Conservation (phyloP, 768 basidiomycete species). For the Boletus sp. region DNA sequence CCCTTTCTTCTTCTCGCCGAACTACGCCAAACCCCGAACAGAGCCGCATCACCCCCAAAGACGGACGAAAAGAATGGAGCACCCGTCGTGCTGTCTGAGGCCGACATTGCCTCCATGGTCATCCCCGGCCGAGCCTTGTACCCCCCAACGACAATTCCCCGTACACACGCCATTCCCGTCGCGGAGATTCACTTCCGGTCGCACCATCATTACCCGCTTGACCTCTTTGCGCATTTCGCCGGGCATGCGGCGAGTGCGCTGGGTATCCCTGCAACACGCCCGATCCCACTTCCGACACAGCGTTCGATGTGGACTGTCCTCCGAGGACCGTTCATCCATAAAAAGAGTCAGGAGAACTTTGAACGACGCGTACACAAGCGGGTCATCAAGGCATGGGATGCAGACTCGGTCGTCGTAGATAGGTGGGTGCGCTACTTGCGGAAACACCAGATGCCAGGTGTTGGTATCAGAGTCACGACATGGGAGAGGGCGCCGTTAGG, state of each 20-base stretch:
- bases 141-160: constrained; percentile 53
- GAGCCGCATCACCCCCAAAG: constrained; percentile 3
- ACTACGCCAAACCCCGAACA: neutral
- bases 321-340: constrained; percentile 84
- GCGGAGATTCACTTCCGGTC: constrained; percentile 83
- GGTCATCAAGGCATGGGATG: constrained; percentile 87
- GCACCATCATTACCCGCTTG: constrained; percentile 61
- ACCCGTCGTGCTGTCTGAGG: constrained; percentile 32
- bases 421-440: constrained; percentile 78
- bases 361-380: constrained; percentile 81
- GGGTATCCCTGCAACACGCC: constrained; percentile 70
- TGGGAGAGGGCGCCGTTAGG: constrained; percentile 68
- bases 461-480: constrained; percentile 78
- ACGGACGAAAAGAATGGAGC: neutral
- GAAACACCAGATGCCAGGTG: constrained; percentile 74
- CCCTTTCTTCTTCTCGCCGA: neutral
- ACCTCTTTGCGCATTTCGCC: constrained; percentile 81
- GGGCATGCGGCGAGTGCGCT: constrained; percentile 82
- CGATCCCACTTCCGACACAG: constrained; percentile 65
- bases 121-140: constrained; percentile 61
- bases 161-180: constrained; percentile 68
- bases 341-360: constrained; percentile 96
- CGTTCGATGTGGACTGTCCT: constrained; percentile 84
- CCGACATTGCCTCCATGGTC: constrained; percentile 48
- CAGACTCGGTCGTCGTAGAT: constrained; percentile 72